Evolutionary conservation across 306 rosid species (phyloP), one percentile per base, ranked within the genome.

Genomic region (Coriaria nepalensis): DNA sequence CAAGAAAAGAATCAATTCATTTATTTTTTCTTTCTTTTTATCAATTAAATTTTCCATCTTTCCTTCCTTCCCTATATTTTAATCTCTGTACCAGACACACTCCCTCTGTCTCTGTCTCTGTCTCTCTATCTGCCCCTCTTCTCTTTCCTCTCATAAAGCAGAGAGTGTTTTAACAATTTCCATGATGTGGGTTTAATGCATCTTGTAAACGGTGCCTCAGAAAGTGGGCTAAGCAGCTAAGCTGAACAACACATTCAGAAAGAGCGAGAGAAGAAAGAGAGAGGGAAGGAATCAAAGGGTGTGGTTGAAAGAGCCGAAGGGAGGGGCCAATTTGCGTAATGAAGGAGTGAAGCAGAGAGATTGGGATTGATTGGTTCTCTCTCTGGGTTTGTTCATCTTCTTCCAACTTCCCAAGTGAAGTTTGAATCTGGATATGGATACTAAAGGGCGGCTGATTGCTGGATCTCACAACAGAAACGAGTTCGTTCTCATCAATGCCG

Each of bases 401-500:
- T 20, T 20, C 29, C 29, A 20, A 20, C 29, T 20, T 20, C 29
- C 29, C 3, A 20, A 20, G 29, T 20, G 29, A 20, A 20, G 29
- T 57, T n/a, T 42, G 32, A 40, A 50, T 61, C 49, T 52, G 49
- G 29, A 20, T 20, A 90, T 90, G 98, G 65, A 74, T 45, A 90
- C 98, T 10, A 81, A 83, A 57, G 98, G 98, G 43, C 66, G 87
- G 55, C 95, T 90, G 64, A 57, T 90, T 65, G 96, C 98, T 69
- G 96, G 98, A 64, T 90, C 98, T 52, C 98, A 90, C 69, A 85
- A 90, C 68, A 69, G 98, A 74, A 90, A 90, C 64, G 98, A 90
- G 81, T 90, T 90, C 55, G 80, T 90, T 35, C 83, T 90, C 45
- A 90, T 90, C 95, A 90, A 90, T 90, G 98, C 98, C 1, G 98